Evolutionary conservation across 192 early-diverging fungal species (phyloP).

Genomic region (Coemansia sp.): DNA sequence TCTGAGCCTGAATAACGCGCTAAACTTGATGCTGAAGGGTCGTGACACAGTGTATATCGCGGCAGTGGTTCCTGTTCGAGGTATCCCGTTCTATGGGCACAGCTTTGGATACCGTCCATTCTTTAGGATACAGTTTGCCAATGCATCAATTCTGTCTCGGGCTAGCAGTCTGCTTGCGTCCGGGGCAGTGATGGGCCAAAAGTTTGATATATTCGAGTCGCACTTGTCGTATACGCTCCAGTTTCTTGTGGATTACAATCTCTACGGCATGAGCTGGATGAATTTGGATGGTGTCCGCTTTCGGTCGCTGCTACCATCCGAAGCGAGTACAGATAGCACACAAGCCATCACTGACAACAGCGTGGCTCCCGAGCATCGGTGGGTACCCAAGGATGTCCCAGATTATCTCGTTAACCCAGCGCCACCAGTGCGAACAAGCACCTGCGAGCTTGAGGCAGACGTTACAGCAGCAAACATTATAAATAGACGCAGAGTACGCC

Average conservation of each 20-base stretch:
- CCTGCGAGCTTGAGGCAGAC: slow-evolving; percentile 80
- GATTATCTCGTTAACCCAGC: slow-evolving; percentile 33
- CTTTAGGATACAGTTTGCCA: slow-evolving; percentile 72
- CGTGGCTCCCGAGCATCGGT: slow-evolving; percentile 18
- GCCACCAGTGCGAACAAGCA: slow-evolving; percentile 56
- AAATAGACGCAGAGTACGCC: slow-evolving; percentile 58
- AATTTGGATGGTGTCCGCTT: slow-evolving; percentile 53
- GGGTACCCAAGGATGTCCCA: slow-evolving; percentile 35
- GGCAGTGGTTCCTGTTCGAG: slow-evolving; percentile 72
- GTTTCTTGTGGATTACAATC: slow-evolving; percentile 83
- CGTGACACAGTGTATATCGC: slow-evolving; percentile 51
- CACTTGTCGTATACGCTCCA: slow-evolving; percentile 83
- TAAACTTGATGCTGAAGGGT: slow-evolving; percentile 50
- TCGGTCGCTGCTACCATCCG: slow-evolving; percentile 30
- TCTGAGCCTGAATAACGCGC: slow-evolving; percentile 69
- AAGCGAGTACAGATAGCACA: too few relatives aligned
- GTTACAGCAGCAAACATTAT: slow-evolving; percentile 60
- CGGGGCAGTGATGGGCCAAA: slow-evolving; percentile 70
- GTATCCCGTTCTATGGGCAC: slow-evolving; percentile 88
- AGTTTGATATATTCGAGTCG: slow-evolving; percentile 74
- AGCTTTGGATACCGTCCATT: slow-evolving; percentile 66
- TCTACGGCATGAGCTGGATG: slow-evolving; percentile 86
- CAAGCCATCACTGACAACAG: slow-evolving; percentile 11
- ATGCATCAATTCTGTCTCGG: slow-evolving; percentile 60
- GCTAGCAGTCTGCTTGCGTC: slow-evolving; percentile 67